phyloP scores from a whole-genome alignment of 495 filamentous ascomycete genomes.

The Hypoxylon crocopeplum region DNA sequence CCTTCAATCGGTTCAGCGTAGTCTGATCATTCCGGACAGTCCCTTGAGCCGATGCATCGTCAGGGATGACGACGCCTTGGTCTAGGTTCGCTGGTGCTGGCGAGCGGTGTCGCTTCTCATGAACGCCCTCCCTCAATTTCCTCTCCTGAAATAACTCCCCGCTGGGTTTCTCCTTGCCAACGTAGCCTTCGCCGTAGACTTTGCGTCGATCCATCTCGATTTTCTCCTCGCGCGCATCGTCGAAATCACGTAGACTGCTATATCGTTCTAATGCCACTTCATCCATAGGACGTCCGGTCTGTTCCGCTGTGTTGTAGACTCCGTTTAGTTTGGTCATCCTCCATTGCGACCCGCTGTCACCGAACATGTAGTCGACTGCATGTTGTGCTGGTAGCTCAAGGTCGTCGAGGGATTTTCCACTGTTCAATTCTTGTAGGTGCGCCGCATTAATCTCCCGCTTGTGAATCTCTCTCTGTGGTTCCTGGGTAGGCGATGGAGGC shows the following conservation, averaged over 20 bases:
- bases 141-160: constrained; percentile 87
- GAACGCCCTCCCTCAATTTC: constrained; percentile 46
- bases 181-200: constrained; percentile 84
- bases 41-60: constrained; percentile 48
- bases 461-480: constrained; percentile 79
- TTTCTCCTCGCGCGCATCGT: constrained; percentile 94
- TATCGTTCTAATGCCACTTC: constrained; percentile 83
- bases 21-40: constrained; percentile 70
- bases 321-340: constrained; percentile 92
- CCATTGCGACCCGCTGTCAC: constrained; percentile 89
- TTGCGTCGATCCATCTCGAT: constrained; percentile 86
- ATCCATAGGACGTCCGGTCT: constrained; percentile 72
- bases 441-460: constrained; percentile 76
- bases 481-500: constrained; percentile 60
- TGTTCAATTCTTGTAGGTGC: constrained; percentile 67
- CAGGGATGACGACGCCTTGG: constrained; percentile 51
- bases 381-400: constrained; percentile 61
- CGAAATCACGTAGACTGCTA: constrained; percentile 83
- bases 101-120: constrained; percentile 52
- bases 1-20: constrained; percentile 85
- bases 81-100: constrained; percentile 46
- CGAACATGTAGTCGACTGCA: constrained; percentile 83
- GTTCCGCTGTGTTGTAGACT: constrained; percentile 80
- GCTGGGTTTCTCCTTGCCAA: constrained; percentile 85
- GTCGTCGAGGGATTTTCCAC: constrained; percentile 46